phyloP scores from a whole-genome alignment of 495 filamentous ascomycete genomes.

The Xylaria flabelliformis region DNA sequence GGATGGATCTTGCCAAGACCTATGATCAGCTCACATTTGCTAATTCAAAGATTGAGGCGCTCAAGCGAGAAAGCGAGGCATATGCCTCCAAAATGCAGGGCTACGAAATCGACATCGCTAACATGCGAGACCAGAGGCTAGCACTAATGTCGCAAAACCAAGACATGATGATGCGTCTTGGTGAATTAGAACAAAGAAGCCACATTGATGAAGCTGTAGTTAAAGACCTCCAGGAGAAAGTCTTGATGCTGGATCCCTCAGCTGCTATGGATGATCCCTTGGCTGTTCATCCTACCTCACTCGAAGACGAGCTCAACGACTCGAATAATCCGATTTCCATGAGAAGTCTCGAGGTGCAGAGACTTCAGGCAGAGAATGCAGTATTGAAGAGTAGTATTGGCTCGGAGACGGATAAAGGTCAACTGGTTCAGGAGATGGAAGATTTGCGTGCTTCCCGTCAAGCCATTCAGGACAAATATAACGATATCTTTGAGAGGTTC shows the following conservation, averaged over 20 bases:
- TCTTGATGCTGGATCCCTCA: conserved; percentile 42
- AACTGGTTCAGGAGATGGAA: conserved; percentile 57
- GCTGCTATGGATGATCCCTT: conserved; percentile 33
- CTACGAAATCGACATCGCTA: conserved; percentile 42
- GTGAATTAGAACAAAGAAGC: conserved; percentile 36
- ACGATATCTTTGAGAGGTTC: conserved; percentile 56
- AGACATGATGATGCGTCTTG: conserved; percentile 35
- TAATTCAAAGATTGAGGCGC: conserved; percentile 36
- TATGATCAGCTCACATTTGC: conserved; percentile 53
- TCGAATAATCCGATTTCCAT: conserved; percentile 36
- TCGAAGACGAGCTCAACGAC: conserved; percentile 46
- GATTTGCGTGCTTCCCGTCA: conserved; percentile 39
- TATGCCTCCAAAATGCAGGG: conserved; percentile 42
- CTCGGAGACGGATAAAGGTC: conserved; percentile 56
- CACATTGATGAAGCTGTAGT: conserved; percentile 40
- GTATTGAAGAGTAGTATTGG: conserved; percentile 56
- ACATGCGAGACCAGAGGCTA: conserved; percentile 38
- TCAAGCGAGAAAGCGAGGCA: conserved; percentile 39
- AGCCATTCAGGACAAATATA: conserved; percentile 52
- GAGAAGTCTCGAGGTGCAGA: conserved; percentile 52
- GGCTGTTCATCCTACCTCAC: conserved; percentile 30
- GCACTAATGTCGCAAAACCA: conserved; percentile 37
- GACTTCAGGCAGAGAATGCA: conserved; percentile 60
- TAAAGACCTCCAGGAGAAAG: conserved; percentile 41
- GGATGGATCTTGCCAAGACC: conserved; percentile 51